Conservation (phyloP, 1,139 yeast species). For the Candida freyschussii region DNA sequence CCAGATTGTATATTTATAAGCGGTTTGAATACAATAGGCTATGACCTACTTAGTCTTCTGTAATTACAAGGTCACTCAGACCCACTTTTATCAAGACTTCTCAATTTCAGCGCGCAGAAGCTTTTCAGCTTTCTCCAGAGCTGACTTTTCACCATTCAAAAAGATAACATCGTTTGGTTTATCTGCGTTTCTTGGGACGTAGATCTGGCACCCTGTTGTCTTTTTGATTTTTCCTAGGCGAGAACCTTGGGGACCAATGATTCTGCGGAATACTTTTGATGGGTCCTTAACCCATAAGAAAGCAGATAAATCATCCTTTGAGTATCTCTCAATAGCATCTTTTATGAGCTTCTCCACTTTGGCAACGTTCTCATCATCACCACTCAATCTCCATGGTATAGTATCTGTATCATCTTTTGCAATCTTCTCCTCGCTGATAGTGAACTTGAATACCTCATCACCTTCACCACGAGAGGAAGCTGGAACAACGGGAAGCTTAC, state of each 20-base stretch:
- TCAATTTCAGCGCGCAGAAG: constrained; percentile 23
- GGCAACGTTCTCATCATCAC: constrained; percentile 31
- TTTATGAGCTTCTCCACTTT: constrained; percentile 30
- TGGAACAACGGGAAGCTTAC: constrained; percentile 41
- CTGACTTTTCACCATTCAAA: constrained; percentile 37
- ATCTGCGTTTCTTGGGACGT: constrained; percentile 59
- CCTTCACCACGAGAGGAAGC: constrained; percentile 46
- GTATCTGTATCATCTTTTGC: constrained; percentile 32
- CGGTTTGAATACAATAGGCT: no score
- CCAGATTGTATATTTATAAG: no score
- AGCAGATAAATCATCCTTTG: constrained; percentile 37
- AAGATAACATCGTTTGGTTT: constrained; percentile 43
- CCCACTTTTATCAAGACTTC: constrained; percentile 8
- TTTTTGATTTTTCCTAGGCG: constrained; percentile 60
- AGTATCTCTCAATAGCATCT: constrained; percentile 30
- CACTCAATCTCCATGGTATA: constrained; percentile 62
- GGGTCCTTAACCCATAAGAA: constrained; percentile 46
- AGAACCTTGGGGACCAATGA: constrained; percentile 77
- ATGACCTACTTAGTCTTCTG: no score
- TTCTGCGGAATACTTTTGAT: constrained; percentile 42
- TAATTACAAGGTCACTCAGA: neutral
- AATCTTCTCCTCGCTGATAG: constrained; percentile 33
- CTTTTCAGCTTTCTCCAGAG: constrained; percentile 38
- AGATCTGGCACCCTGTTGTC: constrained; percentile 52
- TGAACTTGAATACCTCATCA: constrained; percentile 40